Percentiles rank a stretch among this genome's conserved stretches.
Evolutionary conservation across 441 rosid genomes (phyloP).

Genomic region (Erodium texanum): DNA sequence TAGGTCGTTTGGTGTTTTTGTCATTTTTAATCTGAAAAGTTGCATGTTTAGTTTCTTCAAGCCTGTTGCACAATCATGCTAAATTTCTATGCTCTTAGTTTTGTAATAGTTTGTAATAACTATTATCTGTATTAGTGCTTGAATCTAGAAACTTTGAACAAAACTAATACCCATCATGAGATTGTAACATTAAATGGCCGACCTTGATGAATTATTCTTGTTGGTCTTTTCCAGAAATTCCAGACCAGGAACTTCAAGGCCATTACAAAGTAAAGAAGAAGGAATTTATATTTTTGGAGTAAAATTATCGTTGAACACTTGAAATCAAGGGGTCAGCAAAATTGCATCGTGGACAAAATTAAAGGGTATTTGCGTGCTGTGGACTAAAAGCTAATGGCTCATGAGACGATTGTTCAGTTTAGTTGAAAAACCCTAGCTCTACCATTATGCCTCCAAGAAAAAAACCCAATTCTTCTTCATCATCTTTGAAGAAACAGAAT

Average conservation of each 20-base stretch:
- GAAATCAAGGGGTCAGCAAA: too few relatives aligned
- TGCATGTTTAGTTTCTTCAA: neutral
- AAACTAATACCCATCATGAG: neutral
- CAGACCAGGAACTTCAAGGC: neutral
- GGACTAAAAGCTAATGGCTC: neutral
- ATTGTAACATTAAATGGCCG: neutral
- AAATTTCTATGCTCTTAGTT: neutral
- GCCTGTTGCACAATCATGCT: neutral
- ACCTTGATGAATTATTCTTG: neutral
- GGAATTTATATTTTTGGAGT: too few relatives aligned
- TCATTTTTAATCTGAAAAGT: neutral
- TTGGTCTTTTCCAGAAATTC: neutral
- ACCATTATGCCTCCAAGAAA: slow-evolving; percentile 65
- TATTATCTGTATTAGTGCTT: neutral
- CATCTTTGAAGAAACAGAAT: slow-evolving; percentile 32
- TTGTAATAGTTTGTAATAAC: neutral
- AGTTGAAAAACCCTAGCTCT: neutral
- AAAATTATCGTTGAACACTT: too few relatives aligned
- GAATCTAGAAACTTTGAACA: neutral
- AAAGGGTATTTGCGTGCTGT: neutral
- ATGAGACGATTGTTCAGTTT: neutral
- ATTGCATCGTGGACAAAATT: too few relatives aligned
- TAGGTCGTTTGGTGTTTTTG: neutral
- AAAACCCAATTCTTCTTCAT: slow-evolving; percentile 43
- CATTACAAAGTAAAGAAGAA: too few relatives aligned